phyloP scores from a whole-genome alignment of 805 yeast genomes.

The Nakazawaea wyomingensis region DNA sequence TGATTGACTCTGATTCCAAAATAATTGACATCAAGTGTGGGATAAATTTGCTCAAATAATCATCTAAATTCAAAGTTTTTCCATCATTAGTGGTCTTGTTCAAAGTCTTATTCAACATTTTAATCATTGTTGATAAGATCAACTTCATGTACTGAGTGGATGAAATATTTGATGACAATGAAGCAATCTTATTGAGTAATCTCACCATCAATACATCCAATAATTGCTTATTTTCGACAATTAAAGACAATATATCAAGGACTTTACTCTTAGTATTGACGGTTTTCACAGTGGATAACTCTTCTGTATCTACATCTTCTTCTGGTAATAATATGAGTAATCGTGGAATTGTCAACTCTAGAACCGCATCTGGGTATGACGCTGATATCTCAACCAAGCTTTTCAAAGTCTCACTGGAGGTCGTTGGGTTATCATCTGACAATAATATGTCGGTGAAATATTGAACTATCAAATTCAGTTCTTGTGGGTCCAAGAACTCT shows the following conservation, averaged over 20 bases:
- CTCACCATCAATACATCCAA: conserved; percentile 41
- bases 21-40: conserved; percentile 30
- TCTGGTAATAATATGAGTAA: conserved; percentile 47
- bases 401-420: conserved; percentile 47
- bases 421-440: conserved; percentile 43
- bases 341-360: conserved; percentile 48
- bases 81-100: background rate
- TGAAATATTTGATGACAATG: conserved; percentile 8
- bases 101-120: conserved; percentile 16
- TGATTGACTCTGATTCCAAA: conserved; percentile 14
- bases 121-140: conserved; percentile 20
- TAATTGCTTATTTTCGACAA: conserved; percentile 36
- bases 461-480: conserved; percentile 56
- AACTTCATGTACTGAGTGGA: conserved; percentile 20
- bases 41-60: conserved; percentile 38
- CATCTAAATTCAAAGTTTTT: conserved; percentile 17
- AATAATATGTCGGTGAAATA: conserved; percentile 60
- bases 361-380: conserved; percentile 32
- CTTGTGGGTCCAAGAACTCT: conserved; percentile 46
- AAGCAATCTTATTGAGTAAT: conserved; percentile 33
- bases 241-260: conserved; percentile 29
- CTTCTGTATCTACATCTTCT: conserved; percentile 27
- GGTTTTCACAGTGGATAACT: conserved; percentile 17
- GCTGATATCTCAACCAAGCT: conserved; percentile 49
- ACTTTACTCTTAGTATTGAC: conserved; percentile 26